Percentiles rank a stretch among this genome's conserved stretches.
These are phyloP conservation scores for Jackrogersella minutella DNA, from an alignment of 495 filamentous ascomycete genomes.

Conservation along the genomic window DNA sequence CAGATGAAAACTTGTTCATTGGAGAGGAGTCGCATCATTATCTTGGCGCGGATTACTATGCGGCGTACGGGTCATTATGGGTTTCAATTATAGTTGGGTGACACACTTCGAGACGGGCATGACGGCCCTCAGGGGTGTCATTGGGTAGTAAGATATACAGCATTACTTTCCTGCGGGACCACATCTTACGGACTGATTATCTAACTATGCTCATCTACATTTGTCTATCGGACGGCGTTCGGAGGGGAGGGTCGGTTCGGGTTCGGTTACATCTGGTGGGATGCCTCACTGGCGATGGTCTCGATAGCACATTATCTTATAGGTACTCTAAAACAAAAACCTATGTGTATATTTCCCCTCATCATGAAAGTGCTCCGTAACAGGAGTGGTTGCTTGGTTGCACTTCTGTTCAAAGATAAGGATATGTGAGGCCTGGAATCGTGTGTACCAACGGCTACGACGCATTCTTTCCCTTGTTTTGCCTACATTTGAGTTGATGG, in stretches of 20 bases:
- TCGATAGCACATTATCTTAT: conserved; percentile 27
- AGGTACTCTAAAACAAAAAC: conserved; percentile 14
- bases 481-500: conserved; percentile 8
- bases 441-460: conserved; percentile 2
- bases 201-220: conserved; percentile 10
- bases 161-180: conserved; percentile 13
- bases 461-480: not conserved
- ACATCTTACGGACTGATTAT: conserved; percentile 7
- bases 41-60: conserved; percentile 31
- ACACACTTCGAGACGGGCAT: conserved; percentile 10
- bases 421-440: not conserved
- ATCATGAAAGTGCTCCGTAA: conserved; percentile 14
- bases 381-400: not conserved
- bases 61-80: conserved; percentile 25
- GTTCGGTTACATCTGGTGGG: conserved; percentile 10
- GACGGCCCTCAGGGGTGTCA: conserved; percentile 9
- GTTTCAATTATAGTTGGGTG: conserved; percentile 32
- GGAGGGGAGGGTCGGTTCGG: not conserved
- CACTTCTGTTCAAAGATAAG: not conserved
- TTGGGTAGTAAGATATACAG: conserved; percentile 15
- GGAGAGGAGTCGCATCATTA: conserved; percentile 16
- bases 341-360: conserved; percentile 24
- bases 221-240: conserved; percentile 16
- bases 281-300: conserved; percentile 7
- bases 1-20: conserved; percentile 28